Percentiles rank a stretch among this genome's conserved stretches.
Evolutionary conservation across 441 rosid genomes (phyloP).

Genomic region (Aquilaria agallochum): DNA sequence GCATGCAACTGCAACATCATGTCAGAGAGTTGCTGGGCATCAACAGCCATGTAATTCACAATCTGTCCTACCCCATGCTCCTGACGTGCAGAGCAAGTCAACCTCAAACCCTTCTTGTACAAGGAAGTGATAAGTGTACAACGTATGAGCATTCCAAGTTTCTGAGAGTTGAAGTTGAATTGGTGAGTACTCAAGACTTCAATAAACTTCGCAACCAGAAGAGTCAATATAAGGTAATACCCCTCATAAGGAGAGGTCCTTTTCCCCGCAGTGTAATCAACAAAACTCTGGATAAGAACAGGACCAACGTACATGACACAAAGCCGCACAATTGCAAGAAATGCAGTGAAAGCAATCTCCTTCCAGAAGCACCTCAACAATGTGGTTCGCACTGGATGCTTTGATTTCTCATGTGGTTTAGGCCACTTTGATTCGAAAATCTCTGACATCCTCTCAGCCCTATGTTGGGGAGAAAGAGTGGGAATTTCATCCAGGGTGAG

Average conservation of each 20-base stretch:
- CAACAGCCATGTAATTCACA: slow-evolving; percentile 97
- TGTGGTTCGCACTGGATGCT: slow-evolving; percentile 71
- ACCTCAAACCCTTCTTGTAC: slow-evolving; percentile 73
- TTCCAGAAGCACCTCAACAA: slow-evolving; percentile 78
- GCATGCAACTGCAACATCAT: slow-evolving; percentile 94
- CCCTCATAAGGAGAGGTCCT: slow-evolving; percentile 70
- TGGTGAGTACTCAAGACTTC: slow-evolving; percentile 79
- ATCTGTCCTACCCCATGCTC: slow-evolving; percentile 94
- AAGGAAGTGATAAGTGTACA: slow-evolving; percentile 72
- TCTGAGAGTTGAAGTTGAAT: slow-evolving; percentile 88
- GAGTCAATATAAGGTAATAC: slow-evolving; percentile 71
- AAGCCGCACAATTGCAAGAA: slow-evolving; percentile 65
- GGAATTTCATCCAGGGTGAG: slow-evolving; percentile 75
- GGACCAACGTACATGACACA: slow-evolving; percentile 87
- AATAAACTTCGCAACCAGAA: slow-evolving; percentile 66
- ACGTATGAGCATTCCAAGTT: slow-evolving; percentile 89
- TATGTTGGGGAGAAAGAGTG: slow-evolving; percentile 64
- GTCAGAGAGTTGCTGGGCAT: slow-evolving; percentile 94
- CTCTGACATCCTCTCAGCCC: slow-evolving; percentile 66
- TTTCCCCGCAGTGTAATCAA: slow-evolving; percentile 75
- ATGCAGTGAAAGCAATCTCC: slow-evolving; percentile 74
- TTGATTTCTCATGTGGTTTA: slow-evolving; percentile 51
- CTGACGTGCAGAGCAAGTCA: slow-evolving; percentile 87
- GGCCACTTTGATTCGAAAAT: slow-evolving; percentile 78
- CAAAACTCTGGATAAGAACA: slow-evolving; percentile 72